Percentiles rank a stretch among this genome's conserved stretches.
Conservation (phyloP, 116 monocot genomes). For the Trichopus zeylanicus region DNA sequence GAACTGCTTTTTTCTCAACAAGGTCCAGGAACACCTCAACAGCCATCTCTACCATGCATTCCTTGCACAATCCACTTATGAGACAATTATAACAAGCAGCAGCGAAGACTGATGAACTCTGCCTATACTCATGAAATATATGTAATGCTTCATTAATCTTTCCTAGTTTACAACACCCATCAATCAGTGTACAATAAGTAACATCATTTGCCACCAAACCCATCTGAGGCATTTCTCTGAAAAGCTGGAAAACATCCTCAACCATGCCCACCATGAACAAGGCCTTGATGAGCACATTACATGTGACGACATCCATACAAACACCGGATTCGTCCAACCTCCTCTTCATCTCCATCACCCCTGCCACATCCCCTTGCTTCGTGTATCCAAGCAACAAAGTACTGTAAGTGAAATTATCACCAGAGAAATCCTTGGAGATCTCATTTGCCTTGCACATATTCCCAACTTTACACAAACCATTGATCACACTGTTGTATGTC, state of each 20-base stretch:
- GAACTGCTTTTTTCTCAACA: slow-evolving; percentile 24
- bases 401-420: slow-evolving; percentile 57
- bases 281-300: slow-evolving; percentile 58
- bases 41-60: slow-evolving; percentile 37
- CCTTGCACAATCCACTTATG: slow-evolving; percentile 38
- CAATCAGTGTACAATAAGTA: slow-evolving; percentile 46
- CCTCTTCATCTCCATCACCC: slow-evolving; percentile 34
- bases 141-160: slow-evolving; percentile 31
- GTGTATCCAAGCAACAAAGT: slow-evolving; percentile 51
- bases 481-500: slow-evolving; percentile 54
- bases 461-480: slow-evolving; percentile 62
- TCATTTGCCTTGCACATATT: slow-evolving; percentile 26
- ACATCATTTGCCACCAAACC: slow-evolving; percentile 32
- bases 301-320: slow-evolving; percentile 35
- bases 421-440: slow-evolving; percentile 21
- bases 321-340: slow-evolving; percentile 41
- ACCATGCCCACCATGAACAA: slow-evolving; percentile 44
- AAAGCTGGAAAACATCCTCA: slow-evolving; percentile 48
- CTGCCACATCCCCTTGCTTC: slow-evolving; percentile 31
- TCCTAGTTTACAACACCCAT: slow-evolving; percentile 33
- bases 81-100: slow-evolving; percentile 24
- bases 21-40: slow-evolving; percentile 45
- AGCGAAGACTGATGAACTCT: slow-evolving; percentile 7
- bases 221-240: slow-evolving; percentile 40
- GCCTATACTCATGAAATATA: slow-evolving; percentile 34